Conservation (phyloP, 257 asterid genomes). For the Solanum pinnatisectum region DNA sequence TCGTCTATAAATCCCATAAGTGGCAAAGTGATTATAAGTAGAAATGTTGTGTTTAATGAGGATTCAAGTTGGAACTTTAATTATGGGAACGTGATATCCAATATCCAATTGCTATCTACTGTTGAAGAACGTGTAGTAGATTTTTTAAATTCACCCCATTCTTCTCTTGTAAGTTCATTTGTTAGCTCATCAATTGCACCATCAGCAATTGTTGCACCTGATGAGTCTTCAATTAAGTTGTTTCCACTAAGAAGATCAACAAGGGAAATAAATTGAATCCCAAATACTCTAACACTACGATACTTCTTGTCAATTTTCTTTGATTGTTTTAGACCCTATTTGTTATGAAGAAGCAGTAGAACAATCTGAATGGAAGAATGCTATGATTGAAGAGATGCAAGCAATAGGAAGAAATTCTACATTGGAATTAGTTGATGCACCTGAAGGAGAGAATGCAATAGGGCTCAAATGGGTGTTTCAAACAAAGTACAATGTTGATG, state of each 20-base stretch:
- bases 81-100: not conserved
- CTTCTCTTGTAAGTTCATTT: not conserved
- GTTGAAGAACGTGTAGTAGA: not conserved
- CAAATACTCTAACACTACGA: not conserved
- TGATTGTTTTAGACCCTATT: not conserved
- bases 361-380: not conserved
- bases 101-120: not conserved
- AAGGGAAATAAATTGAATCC: not conserved
- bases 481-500: not conserved
- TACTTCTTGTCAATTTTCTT: not conserved
- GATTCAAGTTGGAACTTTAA: not conserved
- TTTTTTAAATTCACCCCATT: not conserved
- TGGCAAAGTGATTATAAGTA: not conserved
- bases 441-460: not conserved
- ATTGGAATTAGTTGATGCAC: not conserved
- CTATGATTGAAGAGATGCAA: not conserved
- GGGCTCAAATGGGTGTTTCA: not conserved
- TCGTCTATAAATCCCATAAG: not conserved
- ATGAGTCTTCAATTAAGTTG: not conserved
- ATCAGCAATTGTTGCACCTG: not conserved
- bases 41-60: not conserved
- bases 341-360: no score
- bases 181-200: not conserved
- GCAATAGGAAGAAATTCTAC: not conserved
- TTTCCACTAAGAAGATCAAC: not conserved